Conservation (phyloP, 345 rosid genomes). For the Hypericum androsaemum region DNA sequence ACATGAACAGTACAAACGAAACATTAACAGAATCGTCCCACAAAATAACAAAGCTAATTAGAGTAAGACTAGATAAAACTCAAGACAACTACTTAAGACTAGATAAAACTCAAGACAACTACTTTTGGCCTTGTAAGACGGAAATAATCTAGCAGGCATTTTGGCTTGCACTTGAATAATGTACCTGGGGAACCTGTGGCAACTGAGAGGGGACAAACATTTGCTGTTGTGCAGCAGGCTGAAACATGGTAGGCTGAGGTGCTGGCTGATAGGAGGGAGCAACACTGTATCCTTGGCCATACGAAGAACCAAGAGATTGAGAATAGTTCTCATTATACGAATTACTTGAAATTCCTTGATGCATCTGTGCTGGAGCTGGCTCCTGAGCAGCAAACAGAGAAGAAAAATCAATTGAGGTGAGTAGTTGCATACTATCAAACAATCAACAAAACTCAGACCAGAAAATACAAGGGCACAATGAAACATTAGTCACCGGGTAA, state of each 20-base stretch:
- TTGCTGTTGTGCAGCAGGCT: constrained; percentile 7
- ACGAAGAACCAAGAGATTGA: constrained; percentile 36
- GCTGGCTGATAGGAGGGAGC: constrained; percentile 35
- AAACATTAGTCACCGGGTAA: constrained; percentile 34
- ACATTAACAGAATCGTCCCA: no score
- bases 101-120: no score
- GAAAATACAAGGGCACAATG: not conserved
- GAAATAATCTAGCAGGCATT: no score
- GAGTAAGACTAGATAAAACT: no score
- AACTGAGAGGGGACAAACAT: constrained; percentile 68
- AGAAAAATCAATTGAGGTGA: no score
- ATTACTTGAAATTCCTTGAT: constrained; percentile 35
- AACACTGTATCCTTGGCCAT: constrained; percentile 41
- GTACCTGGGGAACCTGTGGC: constrained; percentile 58
- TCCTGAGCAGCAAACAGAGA: constrained; percentile 24
- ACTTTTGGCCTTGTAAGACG: not conserved
- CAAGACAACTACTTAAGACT: no score
- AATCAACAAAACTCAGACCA: not conserved
- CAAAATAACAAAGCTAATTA: no score
- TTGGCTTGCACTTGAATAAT: not conserved
- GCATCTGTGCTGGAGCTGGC: constrained; percentile 28
- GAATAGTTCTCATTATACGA: constrained; percentile 57
- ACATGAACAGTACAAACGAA: no score
- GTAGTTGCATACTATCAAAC: no score
- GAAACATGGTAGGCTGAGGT: constrained; percentile 24